Evolutionary conservation across 2,329 filamentous ascomycete genomes (phyloP), one percentile per base, ranked within the genome.

Genomic region (Beauveria scarabaeidicola): DNA sequence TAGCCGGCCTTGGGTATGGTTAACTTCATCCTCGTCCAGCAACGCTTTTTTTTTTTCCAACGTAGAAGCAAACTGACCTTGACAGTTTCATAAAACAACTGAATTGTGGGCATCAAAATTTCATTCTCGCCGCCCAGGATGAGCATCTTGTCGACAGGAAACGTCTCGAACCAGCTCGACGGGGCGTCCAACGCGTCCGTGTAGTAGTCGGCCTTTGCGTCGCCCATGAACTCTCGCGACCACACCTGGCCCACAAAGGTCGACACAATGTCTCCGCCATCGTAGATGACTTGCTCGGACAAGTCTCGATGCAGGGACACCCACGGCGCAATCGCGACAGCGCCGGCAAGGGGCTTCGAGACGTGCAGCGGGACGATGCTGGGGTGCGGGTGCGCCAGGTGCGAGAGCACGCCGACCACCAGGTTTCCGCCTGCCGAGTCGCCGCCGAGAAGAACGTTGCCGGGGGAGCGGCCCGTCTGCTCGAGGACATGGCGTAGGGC

Each of bases 361-460:
- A 66, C 3, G n/a, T 36, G 44, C 25, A 67, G 57, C 48, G 54
- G 60, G n/a, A 36, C 32, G 13, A 67, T 67, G 48, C 63, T 52
- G 6, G 61, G 59, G 38, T 67, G 65, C 9, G 56, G 55, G 32
- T 67, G 65, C 27, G 62, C 62, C 5, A 66, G 53, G 54, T 67
- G 65, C 8, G 64, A 65, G 21, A 67, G 59, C 17, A 67, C 63
- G 29, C 63, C 65, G 19, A 66, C 38, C 40, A 56, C 62, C 13
- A 67, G 57, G 43, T 66, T 66, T 13, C 61, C 65, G 46, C 65
- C 65, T 1, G 65, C 65, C 2, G 65, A 67, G 50, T 67, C 65
- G 40, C 65, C 65, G 47, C 63, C 65, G 11, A 66, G 54, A 8
- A 65, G 50, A 2, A 66, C 60, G 23, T 61, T 59, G 7, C 52